These are phyloP conservation scores for Boeremia exigua DNA, from an alignment of 2,329 filamentous ascomycete species.

Conservation along the genomic window DNA sequence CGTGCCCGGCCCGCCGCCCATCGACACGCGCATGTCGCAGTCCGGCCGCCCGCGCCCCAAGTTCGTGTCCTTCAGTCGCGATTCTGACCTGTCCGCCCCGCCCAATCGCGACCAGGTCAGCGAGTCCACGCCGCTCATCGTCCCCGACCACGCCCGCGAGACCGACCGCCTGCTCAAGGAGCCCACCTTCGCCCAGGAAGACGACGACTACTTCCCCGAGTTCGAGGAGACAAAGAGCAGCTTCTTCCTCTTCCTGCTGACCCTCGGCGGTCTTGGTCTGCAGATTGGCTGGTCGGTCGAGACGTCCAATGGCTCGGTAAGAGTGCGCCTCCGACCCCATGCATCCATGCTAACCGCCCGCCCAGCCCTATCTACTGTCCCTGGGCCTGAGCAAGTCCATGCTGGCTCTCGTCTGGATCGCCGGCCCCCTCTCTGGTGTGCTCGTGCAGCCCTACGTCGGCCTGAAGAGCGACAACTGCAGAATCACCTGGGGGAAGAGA, in stretches of 20 bases:
- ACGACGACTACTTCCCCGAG: conserved; percentile 53
- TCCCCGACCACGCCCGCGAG: conserved; percentile 38
- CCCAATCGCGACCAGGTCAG: conserved; percentile 37
- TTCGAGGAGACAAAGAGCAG: conserved; percentile 75
- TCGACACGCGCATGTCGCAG: conserved; percentile 24
- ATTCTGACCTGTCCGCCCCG: conserved; percentile 25
- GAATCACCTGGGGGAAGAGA: conserved; percentile 57
- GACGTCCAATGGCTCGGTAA: conserved; percentile 83
- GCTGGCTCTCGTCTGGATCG: conserved; percentile 61
- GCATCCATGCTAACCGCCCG: not conserved
- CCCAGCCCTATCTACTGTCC: conserved; percentile 58
- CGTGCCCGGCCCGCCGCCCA: conserved; percentile 18
- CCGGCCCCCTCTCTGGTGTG: conserved; percentile 60
- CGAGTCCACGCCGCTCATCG: conserved; percentile 46
- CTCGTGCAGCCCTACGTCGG: conserved; percentile 62
- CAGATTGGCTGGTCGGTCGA: conserved; percentile 98
- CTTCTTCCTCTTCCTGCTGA: conserved; percentile 86
- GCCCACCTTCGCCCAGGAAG: conserved; percentile 42
- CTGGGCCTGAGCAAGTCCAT: conserved; percentile 60
- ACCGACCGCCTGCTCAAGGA: conserved; percentile 42
- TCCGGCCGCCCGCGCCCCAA: conserved; percentile 38
- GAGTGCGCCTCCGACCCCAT: conserved; percentile 26
- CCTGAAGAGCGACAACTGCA: conserved; percentile 59
- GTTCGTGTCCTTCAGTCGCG: conserved; percentile 45
- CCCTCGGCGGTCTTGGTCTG: conserved; percentile 82